phyloP scores from a whole-genome alignment of 2,329 filamentous ascomycete genomes.

The Pseudocercospora vitis region DNA sequence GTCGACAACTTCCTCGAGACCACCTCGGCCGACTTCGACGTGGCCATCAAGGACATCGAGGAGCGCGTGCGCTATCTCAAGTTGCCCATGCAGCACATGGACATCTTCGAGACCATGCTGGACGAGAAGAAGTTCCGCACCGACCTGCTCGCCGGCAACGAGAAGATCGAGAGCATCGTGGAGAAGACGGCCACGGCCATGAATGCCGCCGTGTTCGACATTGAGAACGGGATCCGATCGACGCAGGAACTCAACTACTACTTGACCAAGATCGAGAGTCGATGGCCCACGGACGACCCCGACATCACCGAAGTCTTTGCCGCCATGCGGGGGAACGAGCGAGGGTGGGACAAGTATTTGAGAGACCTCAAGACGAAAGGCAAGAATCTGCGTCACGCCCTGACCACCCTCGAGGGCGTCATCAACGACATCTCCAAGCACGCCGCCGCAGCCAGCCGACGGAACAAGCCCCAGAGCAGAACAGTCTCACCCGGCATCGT shows the following conservation, averaged over 20 bases:
- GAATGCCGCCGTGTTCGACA: slow-evolving; percentile 74
- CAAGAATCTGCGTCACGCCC: slow-evolving; percentile 65
- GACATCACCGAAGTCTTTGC: slow-evolving; percentile 73
- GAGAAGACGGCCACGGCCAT: slow-evolving; percentile 74
- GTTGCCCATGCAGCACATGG: slow-evolving; percentile 77
- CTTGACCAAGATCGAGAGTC: slow-evolving; percentile 58
- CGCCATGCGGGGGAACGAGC: slow-evolving; percentile 89
- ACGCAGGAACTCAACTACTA: slow-evolving; percentile 77
- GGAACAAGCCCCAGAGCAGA: slow-evolving; percentile 47
- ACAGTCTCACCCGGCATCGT: slow-evolving; percentile 12
- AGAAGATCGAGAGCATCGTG: slow-evolving; percentile 86
- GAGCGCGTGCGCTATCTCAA: slow-evolving; percentile 78
- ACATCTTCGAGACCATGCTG: slow-evolving; percentile 83
- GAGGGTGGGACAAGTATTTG: slow-evolving; percentile 84
- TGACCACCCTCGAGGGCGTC: slow-evolving; percentile 72
- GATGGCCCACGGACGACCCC: slow-evolving; percentile 57
- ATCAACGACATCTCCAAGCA: slow-evolving; percentile 83
- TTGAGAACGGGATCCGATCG: slow-evolving; percentile 73
- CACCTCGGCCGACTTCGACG: slow-evolving; percentile 78
- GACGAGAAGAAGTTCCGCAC: slow-evolving; percentile 78
- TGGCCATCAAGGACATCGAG: slow-evolving; percentile 75
- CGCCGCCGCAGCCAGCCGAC: slow-evolving; percentile 78
- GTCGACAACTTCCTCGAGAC: slow-evolving; percentile 87
- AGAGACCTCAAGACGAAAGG: slow-evolving; percentile 72
- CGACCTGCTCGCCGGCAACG: slow-evolving; percentile 81